A percentile compares a stretch with the other conserved stretches of the same genome.
Conservation (phyloP, 225 moss, liverwort and hornwort genomes). For the Rhytidiadelphus loreus region DNA sequence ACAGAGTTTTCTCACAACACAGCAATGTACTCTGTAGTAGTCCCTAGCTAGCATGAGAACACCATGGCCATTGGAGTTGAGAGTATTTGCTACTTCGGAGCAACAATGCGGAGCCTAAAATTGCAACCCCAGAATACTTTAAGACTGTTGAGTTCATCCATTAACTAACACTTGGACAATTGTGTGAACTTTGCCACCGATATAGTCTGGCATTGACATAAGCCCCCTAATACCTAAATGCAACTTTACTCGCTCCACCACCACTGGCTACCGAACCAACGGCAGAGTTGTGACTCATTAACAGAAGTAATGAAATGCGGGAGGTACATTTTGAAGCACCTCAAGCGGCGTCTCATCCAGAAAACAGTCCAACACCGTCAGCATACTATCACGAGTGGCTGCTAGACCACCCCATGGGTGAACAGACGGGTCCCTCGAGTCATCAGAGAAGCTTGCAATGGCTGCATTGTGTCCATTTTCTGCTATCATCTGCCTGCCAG, state of each 20-base stretch:
- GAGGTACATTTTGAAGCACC: slow-evolving; percentile 96
- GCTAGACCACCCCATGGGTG: slow-evolving; percentile 99
- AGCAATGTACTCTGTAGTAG: background rate
- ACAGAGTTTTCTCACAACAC: background rate
- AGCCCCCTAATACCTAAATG: background rate
- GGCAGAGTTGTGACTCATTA: background rate
- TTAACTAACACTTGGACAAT: background rate
- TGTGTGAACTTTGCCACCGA: background rate
- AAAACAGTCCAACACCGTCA: slow-evolving; percentile 97
- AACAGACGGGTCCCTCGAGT: slow-evolving; percentile 93
- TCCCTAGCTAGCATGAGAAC: background rate
- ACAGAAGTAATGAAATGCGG: slow-evolving; percentile 31
- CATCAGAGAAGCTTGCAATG: slow-evolving; percentile 64
- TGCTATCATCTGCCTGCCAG: slow-evolving; percentile 53
- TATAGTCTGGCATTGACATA: background rate
- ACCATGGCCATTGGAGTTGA: background rate
- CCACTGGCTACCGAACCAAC: background rate
- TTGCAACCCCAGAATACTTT: background rate
- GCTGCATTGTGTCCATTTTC: slow-evolving; percentile 58
- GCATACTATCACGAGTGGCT: slow-evolving; percentile 97
- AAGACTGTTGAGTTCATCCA: background rate
- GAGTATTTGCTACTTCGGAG: background rate
- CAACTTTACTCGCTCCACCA: background rate
- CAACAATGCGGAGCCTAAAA: background rate
- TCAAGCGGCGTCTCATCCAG: slow-evolving; percentile 98